Conservation (phyloP, 352 stramenopile species). For the Pythium dissotocum region DNA sequence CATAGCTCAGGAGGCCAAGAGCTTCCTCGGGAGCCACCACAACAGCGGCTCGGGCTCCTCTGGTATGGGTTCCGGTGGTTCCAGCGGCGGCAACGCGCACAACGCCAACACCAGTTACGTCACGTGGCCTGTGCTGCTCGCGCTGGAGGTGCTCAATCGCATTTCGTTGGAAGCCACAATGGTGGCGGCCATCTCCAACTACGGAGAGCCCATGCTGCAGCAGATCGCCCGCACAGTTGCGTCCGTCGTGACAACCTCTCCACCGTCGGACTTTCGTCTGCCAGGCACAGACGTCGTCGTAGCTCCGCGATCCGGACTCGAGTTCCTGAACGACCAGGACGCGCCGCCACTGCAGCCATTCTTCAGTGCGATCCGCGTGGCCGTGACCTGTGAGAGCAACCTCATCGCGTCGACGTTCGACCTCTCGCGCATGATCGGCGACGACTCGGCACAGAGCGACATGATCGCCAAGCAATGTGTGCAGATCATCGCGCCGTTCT, state of each 20-base stretch:
- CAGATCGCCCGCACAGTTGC: slow-evolving; percentile 63
- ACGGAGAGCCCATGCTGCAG: slow-evolving; percentile 53
- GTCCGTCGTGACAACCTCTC: slow-evolving; percentile 81
- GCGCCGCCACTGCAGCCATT: slow-evolving; percentile 75
- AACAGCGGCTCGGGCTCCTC: slow-evolving; percentile 35
- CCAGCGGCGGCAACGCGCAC: slow-evolving; percentile 20
- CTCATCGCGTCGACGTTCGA: slow-evolving; percentile 77
- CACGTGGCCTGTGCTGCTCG: slow-evolving; percentile 80
- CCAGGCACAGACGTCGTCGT: slow-evolving; percentile 40
- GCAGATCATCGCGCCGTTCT: slow-evolving; percentile 60
- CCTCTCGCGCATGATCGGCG: slow-evolving; percentile 50
- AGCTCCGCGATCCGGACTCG: slow-evolving; percentile 60
- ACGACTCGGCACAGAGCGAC: slow-evolving; percentile 44
- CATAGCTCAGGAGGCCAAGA: slow-evolving; percentile 60
- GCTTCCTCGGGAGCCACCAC: slow-evolving; percentile 42
- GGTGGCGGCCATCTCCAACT: slow-evolving; percentile 68
- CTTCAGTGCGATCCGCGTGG: slow-evolving; percentile 78
- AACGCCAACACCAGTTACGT: slow-evolving; percentile 61
- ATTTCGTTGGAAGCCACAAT: slow-evolving; percentile 67
- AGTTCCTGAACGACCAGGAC: slow-evolving; percentile 84
- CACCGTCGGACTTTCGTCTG: slow-evolving; percentile 66
- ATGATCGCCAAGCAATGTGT: slow-evolving; percentile 62
- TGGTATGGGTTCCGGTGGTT: slow-evolving; percentile 12
- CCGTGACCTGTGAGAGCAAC: slow-evolving; percentile 72
- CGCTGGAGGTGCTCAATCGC: slow-evolving; percentile 81